Evolutionary conservation across 495 filamentous ascomycete genomes (phyloP).

Genomic region (Xylaria venustula): DNA sequence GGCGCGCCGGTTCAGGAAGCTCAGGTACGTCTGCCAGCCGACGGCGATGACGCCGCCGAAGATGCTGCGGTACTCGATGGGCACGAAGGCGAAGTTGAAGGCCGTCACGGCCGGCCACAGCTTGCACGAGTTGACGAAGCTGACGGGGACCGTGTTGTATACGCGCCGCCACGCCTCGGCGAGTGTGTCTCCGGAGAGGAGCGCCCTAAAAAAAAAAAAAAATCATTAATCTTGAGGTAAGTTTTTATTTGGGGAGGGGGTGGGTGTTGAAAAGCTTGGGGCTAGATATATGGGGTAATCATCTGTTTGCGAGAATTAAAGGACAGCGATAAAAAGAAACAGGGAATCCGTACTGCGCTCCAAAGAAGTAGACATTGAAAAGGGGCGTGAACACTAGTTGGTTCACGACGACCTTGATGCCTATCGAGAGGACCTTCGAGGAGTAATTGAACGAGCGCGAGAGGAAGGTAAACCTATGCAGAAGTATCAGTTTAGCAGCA

Average conservation of each 20-base stretch:
- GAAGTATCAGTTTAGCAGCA: not conserved
- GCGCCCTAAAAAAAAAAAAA: constrained; percentile 30
- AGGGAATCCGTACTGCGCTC: constrained; percentile 54
- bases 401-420: constrained; percentile 76
- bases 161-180: constrained; percentile 67
- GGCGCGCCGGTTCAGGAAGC: constrained; percentile 73
- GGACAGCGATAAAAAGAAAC: not conserved
- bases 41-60: constrained; percentile 78
- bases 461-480: constrained; percentile 74
- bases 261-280: too few relatives aligned
- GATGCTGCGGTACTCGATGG: constrained; percentile 71
- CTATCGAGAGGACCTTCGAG: constrained; percentile 65
- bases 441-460: constrained; percentile 77
- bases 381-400: constrained; percentile 80
- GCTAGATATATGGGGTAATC: too few relatives aligned
- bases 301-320: too few relatives aligned
- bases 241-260: too few relatives aligned
- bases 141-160: constrained; percentile 70
- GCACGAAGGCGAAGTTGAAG: constrained; percentile 81
- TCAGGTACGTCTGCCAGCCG: constrained; percentile 90
- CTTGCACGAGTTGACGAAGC: constrained; percentile 77
- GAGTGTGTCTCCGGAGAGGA: constrained; percentile 57
- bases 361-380: constrained; percentile 93
- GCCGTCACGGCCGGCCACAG: constrained; percentile 89
- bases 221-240: too few relatives aligned